Evolutionary conservation across 2,329 filamentous ascomycete species (phyloP).

Genomic region (Colletotrichum magnum): DNA sequence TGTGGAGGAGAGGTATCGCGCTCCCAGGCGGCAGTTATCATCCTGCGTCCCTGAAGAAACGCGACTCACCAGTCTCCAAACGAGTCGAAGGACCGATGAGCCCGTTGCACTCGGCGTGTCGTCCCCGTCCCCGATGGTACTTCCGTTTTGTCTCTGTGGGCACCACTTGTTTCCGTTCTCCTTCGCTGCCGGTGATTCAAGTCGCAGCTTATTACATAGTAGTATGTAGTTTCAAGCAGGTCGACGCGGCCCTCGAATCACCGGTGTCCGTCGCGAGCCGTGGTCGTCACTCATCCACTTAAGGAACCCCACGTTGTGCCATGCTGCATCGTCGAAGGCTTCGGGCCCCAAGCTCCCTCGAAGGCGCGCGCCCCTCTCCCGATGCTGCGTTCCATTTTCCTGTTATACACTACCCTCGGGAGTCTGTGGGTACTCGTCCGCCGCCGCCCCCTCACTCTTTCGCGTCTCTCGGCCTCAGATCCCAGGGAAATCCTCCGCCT

Average conservation of each 20-base stretch:
- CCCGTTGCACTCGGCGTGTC: neutral
- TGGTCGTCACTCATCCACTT: slow-evolving; percentile 36
- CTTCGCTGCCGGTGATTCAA: neutral
- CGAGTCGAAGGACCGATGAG: neutral
- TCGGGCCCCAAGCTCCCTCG: slow-evolving; percentile 29
- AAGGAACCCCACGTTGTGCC: slow-evolving; percentile 37
- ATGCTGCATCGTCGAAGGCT: slow-evolving; percentile 37
- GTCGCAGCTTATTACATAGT: too few relatives aligned
- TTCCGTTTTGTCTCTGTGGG: slow-evolving; percentile 18
- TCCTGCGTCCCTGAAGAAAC: slow-evolving; percentile 11
- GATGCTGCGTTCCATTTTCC: slow-evolving; percentile 16
- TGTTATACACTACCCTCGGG: slow-evolving; percentile 17
- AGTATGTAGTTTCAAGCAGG: neutral
- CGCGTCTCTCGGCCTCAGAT: slow-evolving; percentile 30
- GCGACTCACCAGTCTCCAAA: neutral
- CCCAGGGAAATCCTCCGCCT: slow-evolving; percentile 36
- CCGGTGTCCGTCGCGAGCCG: slow-evolving; percentile 15
- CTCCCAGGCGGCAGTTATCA: slow-evolving; percentile 19
- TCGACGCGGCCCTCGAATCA: slow-evolving; percentile 32
- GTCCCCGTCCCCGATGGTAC: slow-evolving; percentile 23
- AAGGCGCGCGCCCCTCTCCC: slow-evolving; percentile 24
- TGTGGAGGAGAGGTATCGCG: slow-evolving; percentile 17
- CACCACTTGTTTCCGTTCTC: slow-evolving; percentile 22
- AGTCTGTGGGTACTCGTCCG: slow-evolving; percentile 32
- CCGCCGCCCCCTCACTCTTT: slow-evolving; percentile 18